phyloP scores from a whole-genome alignment of 2,329 filamentous ascomycete genomes.

The Fusarium sp. region DNA sequence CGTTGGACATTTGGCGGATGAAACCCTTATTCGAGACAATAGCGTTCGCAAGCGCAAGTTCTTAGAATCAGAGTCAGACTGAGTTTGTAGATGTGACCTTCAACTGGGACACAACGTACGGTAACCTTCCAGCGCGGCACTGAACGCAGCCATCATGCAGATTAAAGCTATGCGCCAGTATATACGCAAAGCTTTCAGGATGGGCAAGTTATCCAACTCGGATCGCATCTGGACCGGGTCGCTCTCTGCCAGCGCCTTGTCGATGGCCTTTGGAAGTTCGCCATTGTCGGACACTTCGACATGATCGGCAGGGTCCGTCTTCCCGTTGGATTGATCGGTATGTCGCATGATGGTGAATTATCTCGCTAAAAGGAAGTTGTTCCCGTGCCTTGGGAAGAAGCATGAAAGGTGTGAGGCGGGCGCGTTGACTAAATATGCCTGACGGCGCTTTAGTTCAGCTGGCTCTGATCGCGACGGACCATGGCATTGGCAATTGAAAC shows the following conservation, averaged over 20 bases:
- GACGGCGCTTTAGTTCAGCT: background rate
- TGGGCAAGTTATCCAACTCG: slow-evolving; percentile 12
- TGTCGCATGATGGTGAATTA: background rate
- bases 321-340: slow-evolving; percentile 52
- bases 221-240: slow-evolving; percentile 12
- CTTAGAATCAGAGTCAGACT: background rate
- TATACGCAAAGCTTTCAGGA: slow-evolving; percentile 5
- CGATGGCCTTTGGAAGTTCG: slow-evolving; percentile 83
- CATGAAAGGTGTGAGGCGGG: background rate
- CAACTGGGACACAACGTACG: background rate
- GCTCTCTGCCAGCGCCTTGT: slow-evolving; percentile 51
- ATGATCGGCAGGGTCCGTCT: background rate
- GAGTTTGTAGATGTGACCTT: no score
- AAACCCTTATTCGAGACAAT: slow-evolving; percentile 77
- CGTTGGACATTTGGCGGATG: slow-evolving; percentile 77
- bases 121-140: slow-evolving; percentile 2
- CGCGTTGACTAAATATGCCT: background rate
- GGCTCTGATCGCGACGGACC: background rate
- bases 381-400: background rate
- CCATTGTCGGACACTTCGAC: slow-evolving; percentile 45
- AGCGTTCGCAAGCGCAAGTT: slow-evolving; percentile 75
- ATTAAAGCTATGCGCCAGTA: slow-evolving; percentile 8
- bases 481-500: background rate
- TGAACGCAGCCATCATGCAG: slow-evolving; percentile 2
- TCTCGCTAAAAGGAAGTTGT: background rate